Evolutionary conservation across 1,284 basidiomycete genomes (phyloP), one percentile per base, ranked within the genome.

Genomic region (Cutaneotrichosporon dermatis): DNA sequence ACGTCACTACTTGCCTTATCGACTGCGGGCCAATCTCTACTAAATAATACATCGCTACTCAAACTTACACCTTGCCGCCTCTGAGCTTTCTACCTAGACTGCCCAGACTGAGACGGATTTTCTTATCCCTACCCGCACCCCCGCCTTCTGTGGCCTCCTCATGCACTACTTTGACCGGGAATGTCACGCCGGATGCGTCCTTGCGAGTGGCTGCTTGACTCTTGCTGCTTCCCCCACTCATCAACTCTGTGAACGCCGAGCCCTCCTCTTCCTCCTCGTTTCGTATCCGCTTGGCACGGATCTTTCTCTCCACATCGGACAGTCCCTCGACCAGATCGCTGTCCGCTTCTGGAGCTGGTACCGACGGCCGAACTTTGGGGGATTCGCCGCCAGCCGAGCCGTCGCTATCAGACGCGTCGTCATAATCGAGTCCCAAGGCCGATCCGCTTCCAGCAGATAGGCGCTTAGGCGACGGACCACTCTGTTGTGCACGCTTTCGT

Each of bases 241-340:
- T 40, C 4, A 62, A 46, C 13, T 54, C 53, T 6, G 59, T 55
- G 4, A 65, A 73, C 44, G 40, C 72, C 61, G 39, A 66, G 59
- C 61, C 75, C 66, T 43, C 89, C 87, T 89, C 89, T 12, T 90
- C 88, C 15, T 86, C 85, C 9, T 83, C 83, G 69, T 79, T 73
- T 44, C 89, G 80, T 67, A 85, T 80, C 54, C 90, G 83, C 76
- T 92, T 92, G 69, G 88, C 86, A 6, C 86, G 81, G 56, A 85
- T 72, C 57, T 72, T 72, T 56, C 79, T 71, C 62, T 80, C 76
- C 60, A 82, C 69, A 43, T 76, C 81, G 11, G 77, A 79, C 43
- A 80, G 59, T 66, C 72, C 71, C 35, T 71, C 69, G 46, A 69
- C 72, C 43, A 70, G 45, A 25, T 69, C 60, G 25, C 66, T 53